Conservation (phyloP, 2,329 filamentous ascomycete genomes). For the Aspergillus calidoustus region DNA sequence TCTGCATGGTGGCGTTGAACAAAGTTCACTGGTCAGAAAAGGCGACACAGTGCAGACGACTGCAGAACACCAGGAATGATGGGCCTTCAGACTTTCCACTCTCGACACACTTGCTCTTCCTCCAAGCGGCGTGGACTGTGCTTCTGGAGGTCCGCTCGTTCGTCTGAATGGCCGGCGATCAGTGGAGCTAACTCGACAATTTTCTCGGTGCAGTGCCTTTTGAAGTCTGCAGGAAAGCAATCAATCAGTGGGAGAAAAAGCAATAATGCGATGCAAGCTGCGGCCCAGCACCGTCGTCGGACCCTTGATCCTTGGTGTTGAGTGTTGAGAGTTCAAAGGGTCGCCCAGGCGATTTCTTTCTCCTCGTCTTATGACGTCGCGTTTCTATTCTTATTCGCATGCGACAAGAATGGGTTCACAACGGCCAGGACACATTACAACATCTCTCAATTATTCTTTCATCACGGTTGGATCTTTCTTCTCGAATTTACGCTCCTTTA, state of each 20-base stretch:
- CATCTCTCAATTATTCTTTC: not conserved
- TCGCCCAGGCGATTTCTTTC: not conserved
- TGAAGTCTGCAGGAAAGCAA: not conserved
- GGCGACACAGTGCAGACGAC: not conserved
- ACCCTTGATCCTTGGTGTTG: not conserved
- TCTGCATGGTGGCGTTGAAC: conserved; percentile 10
- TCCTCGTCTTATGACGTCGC: not conserved
- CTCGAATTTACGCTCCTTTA: not conserved
- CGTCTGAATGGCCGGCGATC: not conserved
- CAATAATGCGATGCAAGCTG: not conserved
- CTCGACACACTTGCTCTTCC: not conserved
- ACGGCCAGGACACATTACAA: not conserved
- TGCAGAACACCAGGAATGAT: not conserved
- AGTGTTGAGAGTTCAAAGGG: not conserved
- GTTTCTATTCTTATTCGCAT: not conserved
- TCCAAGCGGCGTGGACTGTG: not conserved
- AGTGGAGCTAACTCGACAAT: not conserved
- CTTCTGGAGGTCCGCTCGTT: not conserved
- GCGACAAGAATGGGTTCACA: not conserved
- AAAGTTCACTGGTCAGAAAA: conserved; percentile 9
- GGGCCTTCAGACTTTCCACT: not conserved
- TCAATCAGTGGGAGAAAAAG: not conserved
- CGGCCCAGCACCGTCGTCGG: not conserved
- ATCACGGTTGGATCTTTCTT: not conserved
- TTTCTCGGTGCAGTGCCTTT: not conserved